Percentiles rank a stretch among this genome's conserved stretches.
These are phyloP conservation scores for Elsinoe batatas DNA, from an alignment of 2,329 filamentous ascomycete species.

Conservation along the genomic window DNA sequence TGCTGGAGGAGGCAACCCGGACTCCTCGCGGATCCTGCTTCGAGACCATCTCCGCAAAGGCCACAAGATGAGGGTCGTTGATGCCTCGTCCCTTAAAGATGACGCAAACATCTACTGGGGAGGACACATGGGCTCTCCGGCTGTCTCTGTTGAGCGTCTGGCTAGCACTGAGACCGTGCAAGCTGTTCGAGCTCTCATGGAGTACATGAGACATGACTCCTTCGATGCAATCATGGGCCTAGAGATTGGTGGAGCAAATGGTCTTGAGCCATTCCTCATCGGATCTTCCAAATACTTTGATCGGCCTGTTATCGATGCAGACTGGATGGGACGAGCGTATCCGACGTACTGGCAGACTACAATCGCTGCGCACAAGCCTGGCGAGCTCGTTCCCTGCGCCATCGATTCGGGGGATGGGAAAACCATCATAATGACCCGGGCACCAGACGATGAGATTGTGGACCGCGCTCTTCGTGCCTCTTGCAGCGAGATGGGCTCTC, in stretches of 20 bases:
- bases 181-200: slow-evolving; percentile 37
- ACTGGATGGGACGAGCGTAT: slow-evolving; percentile 40
- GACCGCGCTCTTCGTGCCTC: slow-evolving; percentile 35
- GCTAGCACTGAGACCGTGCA: slow-evolving; percentile 43
- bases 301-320: slow-evolving; percentile 34
- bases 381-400: slow-evolving; percentile 34
- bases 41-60: slow-evolving; percentile 43
- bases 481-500: slow-evolving; percentile 18
- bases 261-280: slow-evolving; percentile 48
- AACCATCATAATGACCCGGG: slow-evolving; percentile 35
- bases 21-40: slow-evolving; percentile 43
- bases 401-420: slow-evolving; percentile 39
- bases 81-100: slow-evolving; percentile 41
- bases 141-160: slow-evolving; percentile 52
- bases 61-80: slow-evolving; percentile 43
- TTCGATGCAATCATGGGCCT: slow-evolving; percentile 52
- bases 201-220: slow-evolving; percentile 34
- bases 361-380: slow-evolving; percentile 33
- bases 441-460: slow-evolving; percentile 33
- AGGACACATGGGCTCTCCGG: slow-evolving; percentile 50
- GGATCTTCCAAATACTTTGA: slow-evolving; percentile 45
- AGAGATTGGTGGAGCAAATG: slow-evolving; percentile 60
- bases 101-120: slow-evolving; percentile 46
- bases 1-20: slow-evolving; percentile 50
- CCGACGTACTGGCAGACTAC: slow-evolving; percentile 40